phyloP scores from a whole-genome alignment of 164 flowering plant species.

The Liquidambar formosana region DNA sequence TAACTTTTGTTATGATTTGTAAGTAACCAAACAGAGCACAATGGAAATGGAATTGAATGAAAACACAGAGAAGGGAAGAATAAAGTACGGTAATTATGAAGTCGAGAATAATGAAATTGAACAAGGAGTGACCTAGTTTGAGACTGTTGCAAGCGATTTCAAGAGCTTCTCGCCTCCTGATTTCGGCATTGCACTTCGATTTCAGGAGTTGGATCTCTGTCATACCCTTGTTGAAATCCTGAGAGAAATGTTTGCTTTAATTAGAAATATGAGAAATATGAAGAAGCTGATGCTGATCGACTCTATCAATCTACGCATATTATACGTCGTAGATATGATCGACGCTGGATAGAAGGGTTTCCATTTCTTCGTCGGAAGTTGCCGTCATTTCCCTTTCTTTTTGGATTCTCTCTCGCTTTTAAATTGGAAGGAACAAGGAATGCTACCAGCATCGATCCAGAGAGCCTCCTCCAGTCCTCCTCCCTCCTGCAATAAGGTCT shows the following conservation, averaged over 20 bases:
- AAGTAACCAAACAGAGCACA: too few relatives aligned
- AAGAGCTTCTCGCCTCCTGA: conserved; percentile 48
- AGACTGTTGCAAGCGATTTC: conserved; percentile 40
- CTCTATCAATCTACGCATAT: too few relatives aligned
- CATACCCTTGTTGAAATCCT: conserved; percentile 41
- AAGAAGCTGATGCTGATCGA: too few relatives aligned
- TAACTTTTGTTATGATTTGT: too few relatives aligned
- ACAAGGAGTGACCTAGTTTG: conserved; percentile 31
- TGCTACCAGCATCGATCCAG: too few relatives aligned
- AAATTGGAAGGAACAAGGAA: too few relatives aligned
- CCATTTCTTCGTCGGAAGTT: conserved; percentile 37
- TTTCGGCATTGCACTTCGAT: conserved; percentile 35
- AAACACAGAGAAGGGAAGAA: not conserved
- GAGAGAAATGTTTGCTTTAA: conserved; percentile 4
- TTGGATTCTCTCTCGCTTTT: too few relatives aligned
- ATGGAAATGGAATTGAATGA: not conserved
- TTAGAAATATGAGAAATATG: not conserved
- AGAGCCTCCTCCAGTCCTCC: too few relatives aligned
- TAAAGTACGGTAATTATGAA: not conserved
- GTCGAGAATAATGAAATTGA: not conserved
- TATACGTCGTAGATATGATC: conserved; percentile 47
- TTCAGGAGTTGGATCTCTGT: conserved; percentile 38
- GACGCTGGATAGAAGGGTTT: conserved; percentile 36
- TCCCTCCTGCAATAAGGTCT: too few relatives aligned
- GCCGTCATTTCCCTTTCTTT: conserved; percentile 40